phyloP scores from a whole-genome alignment of 495 filamentous ascomycete species.

The Penicillium egyptiacum region DNA sequence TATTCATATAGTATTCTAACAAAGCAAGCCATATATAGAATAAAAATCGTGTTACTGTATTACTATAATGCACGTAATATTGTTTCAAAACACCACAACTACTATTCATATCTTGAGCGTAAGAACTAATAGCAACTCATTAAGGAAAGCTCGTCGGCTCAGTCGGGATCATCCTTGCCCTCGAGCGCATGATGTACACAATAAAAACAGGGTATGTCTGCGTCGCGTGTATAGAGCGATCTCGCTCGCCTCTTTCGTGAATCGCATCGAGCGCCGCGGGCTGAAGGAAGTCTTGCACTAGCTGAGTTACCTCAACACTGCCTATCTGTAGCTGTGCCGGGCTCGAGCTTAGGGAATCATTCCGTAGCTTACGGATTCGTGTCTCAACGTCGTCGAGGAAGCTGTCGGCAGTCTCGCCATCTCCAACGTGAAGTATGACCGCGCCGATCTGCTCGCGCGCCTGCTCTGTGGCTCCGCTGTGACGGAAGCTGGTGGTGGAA shows the following conservation, averaged over 20 bases:
- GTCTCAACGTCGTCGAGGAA: not conserved
- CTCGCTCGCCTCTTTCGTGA: not conserved
- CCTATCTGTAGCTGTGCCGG: not conserved
- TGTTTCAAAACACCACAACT: no score
- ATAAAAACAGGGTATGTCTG: not conserved
- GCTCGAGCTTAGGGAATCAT: not conserved
- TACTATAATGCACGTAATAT: no score
- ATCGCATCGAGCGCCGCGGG: not conserved
- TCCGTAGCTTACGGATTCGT: not conserved
- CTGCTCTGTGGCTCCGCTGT: not conserved
- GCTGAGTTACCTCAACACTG: not conserved
- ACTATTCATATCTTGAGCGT: no score
- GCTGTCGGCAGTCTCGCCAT: not conserved
- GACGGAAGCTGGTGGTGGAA: not conserved
- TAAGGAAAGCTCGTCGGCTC: not conserved
- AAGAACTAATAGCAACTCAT: not conserved
- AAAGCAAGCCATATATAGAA: no score
- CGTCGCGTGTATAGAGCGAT: not conserved
- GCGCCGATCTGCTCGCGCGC: not conserved
- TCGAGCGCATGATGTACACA: not conserved
- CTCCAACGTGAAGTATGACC: not conserved
- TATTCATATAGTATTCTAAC: no score
- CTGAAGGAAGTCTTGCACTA: not conserved
- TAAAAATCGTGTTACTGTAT: no score
- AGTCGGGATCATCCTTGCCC: not conserved